A percentile compares a stretch with the other conserved stretches of the same genome.
These are phyloP conservation scores for Xylariaceae sp. DNA, from an alignment of 2,329 filamentous ascomycete species.

Conservation along the genomic window DNA sequence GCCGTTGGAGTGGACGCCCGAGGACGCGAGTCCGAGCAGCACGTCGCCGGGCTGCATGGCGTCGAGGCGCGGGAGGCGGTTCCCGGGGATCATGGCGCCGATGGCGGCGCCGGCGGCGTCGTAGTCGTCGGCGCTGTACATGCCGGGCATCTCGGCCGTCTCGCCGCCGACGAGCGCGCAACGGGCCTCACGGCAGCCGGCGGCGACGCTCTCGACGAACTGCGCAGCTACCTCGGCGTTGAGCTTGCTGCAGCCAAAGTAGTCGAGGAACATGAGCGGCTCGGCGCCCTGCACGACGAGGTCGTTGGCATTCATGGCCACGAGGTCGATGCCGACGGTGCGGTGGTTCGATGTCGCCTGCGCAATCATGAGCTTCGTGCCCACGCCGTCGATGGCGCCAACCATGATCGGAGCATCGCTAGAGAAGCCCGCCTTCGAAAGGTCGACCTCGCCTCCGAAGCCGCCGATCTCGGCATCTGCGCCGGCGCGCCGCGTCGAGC, in stretches of 20 bases:
- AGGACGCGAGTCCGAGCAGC: slow-evolving; percentile 83
- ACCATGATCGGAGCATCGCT: slow-evolving; percentile 78
- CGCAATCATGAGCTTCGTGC: slow-evolving; percentile 96
- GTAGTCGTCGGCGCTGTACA: slow-evolving; percentile 89
- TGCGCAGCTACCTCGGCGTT: slow-evolving; percentile 77
- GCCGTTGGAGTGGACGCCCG: slow-evolving; percentile 93
- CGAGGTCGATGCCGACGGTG: slow-evolving; percentile 94
- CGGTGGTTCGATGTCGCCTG: slow-evolving; percentile 89
- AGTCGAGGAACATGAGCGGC: slow-evolving; percentile 96
- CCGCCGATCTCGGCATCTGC: slow-evolving; percentile 94
- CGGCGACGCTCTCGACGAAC: slow-evolving; percentile 91
- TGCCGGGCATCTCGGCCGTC: slow-evolving; percentile 97
- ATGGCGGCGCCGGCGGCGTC: slow-evolving; percentile 91
- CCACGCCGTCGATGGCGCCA: slow-evolving; percentile 95
- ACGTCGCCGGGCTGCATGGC: slow-evolving; percentile 84
- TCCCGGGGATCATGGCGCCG: slow-evolving; percentile 75
- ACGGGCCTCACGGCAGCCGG: slow-evolving; percentile 82
- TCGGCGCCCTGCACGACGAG: slow-evolving; percentile 94
- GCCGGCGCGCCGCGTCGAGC: slow-evolving; percentile 81
- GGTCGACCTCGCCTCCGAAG: slow-evolving; percentile 87
- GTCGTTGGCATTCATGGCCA: slow-evolving; percentile 99
- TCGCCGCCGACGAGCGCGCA: slow-evolving; percentile 96
- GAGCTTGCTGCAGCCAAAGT: slow-evolving; percentile 92
- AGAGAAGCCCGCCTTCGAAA: slow-evolving; percentile 74
- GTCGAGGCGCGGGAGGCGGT: slow-evolving; percentile 76